Conservation (phyloP, 202 grass and related monocot genomes). For the Panicum hallii region DNA sequence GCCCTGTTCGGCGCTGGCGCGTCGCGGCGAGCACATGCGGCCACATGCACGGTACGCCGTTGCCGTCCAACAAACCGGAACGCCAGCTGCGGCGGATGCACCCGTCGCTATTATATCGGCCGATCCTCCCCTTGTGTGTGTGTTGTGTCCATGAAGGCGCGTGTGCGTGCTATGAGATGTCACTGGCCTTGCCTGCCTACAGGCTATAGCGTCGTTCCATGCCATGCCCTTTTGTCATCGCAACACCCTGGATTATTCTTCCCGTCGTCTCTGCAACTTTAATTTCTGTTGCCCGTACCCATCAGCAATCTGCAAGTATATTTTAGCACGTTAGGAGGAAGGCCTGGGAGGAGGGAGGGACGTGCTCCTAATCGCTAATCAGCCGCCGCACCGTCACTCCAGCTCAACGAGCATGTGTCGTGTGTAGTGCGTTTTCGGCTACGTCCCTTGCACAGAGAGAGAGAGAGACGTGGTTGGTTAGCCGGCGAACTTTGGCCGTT, state of each 20-base stretch:
- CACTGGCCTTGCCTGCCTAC: background rate
- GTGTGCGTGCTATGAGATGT: constrained; percentile 33
- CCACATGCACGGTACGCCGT: constrained; percentile 48
- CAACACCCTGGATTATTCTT: constrained; percentile 79
- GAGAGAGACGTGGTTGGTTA: background rate
- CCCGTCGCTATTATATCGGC: constrained; percentile 33
- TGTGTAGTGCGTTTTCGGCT: constrained; percentile 33
- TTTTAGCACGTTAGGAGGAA: constrained; percentile 49
- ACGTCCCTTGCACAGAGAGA: background rate
- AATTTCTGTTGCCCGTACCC: constrained; percentile 36
- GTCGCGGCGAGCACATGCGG: constrained; percentile 60
- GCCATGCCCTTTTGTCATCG: constrained; percentile 49
- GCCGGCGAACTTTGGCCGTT: constrained; percentile 37
- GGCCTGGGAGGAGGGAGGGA: background rate
- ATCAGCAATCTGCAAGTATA: background rate
- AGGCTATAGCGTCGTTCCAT: background rate
- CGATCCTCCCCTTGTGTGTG: background rate
- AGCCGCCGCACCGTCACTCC: constrained; percentile 36
- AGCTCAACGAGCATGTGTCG: constrained; percentile 35
- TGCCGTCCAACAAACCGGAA: constrained; percentile 37
- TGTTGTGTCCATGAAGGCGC: constrained; percentile 20
- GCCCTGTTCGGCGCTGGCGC: constrained; percentile 29
- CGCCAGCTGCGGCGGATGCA: constrained; percentile 40
- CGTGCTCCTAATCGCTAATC: constrained; percentile 26
- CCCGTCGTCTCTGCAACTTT: constrained; percentile 17